Conservation (phyloP, 2,329 filamentous ascomycete genomes). For the Fusarium metavorans region DNA sequence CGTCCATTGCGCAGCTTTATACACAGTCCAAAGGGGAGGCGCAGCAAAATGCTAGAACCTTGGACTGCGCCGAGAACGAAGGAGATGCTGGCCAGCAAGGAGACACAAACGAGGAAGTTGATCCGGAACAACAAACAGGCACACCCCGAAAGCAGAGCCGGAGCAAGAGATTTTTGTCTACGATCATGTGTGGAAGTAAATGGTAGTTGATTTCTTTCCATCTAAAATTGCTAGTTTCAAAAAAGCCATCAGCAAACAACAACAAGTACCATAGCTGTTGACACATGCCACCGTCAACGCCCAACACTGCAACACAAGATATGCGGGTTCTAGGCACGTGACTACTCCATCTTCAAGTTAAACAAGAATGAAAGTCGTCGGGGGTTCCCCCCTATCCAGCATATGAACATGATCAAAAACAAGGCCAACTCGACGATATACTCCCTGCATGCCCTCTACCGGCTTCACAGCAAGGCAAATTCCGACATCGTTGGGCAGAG, state of each 20-base stretch:
- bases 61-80: neutral
- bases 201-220: neutral
- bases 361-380: neutral
- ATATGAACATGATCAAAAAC: neutral
- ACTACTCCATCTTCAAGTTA: neutral
- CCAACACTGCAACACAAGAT: too few species aligned
- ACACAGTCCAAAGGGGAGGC: neutral
- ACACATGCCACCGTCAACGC: too few species aligned
- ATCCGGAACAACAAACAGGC: neutral
- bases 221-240: neutral
- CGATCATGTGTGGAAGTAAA: neutral
- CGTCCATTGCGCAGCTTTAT: neutral
- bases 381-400: neutral
- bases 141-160: neutral
- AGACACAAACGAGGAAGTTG: neutral
- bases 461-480: neutral
- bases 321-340: too few species aligned
- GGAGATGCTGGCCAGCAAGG: neutral
- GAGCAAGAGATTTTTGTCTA: neutral
- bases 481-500: fast-evolving
- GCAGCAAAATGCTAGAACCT: neutral
- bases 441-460: neutral
- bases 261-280: too few species aligned
- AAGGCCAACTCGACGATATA: neutral
- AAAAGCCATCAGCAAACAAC: too few species aligned